Base-by-base conservation (phyloP, 345 rosid genomes). In the Hibiscus trionum region DNA sequence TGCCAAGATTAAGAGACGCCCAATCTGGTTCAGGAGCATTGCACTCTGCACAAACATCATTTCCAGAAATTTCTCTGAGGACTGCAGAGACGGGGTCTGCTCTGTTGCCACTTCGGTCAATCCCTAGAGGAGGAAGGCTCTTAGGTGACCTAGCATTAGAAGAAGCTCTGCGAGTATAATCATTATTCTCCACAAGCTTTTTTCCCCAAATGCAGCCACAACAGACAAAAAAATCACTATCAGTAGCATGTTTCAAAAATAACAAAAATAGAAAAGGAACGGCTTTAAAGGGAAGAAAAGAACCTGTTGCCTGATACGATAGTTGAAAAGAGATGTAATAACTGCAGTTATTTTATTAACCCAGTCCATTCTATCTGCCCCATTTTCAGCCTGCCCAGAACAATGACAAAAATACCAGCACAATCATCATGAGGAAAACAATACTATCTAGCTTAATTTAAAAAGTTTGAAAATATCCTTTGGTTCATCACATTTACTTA, bases 1-100 rank as follows among this genome's bases (percentile, higher is more conserved):
- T 85, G 61, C 96, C 98, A 79, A 93, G 96, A 85, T 93, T 93
- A 66, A 93, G 87, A 12, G 96, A 90, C 57, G 96, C 98, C 98
- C 98, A 93, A 73, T 89, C 91, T 11, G 98, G 96, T 26, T 83
- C 91, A 74, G 85, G 85, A 69, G 90, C 83, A 78, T 84, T 73
- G 81, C 98, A 93, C 74, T 93, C 96, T 75, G 90, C 98, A 85
- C 98, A 93, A 61, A 78, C 56, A 71, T 85, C 80, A 76, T 93
- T 93, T 79, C 98, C 98, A 47, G 91, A 85, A 84, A 93, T 87
- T 70, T 71, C 76, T 84, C 88, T 86, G 16, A 93, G 88, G 75
- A 78, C 74, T 2, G 66, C 35, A 67, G 82, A 78, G 61, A 86
- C 93, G 71, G 74, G 75, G 70, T 85, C 87, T 16, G 77, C 78